Evolutionary conservation across 495 filamentous ascomycete species (phyloP).

Genomic region (Penicillium silybi): DNA sequence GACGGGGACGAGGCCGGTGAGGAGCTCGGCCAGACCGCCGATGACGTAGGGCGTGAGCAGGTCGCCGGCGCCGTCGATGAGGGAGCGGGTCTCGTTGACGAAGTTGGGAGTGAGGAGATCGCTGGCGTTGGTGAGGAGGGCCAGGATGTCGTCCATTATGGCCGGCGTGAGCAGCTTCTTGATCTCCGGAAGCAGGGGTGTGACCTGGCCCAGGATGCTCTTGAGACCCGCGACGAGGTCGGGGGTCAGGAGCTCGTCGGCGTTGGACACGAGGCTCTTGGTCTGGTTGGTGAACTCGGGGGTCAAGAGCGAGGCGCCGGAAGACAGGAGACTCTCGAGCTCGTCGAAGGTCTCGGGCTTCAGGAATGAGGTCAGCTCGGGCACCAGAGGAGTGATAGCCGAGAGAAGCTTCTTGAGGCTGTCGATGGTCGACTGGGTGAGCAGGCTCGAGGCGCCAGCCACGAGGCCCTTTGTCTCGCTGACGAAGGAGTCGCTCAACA

Average conservation of each 20-base stretch:
- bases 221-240: conserved; percentile 35
- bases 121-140: conserved; percentile 38
- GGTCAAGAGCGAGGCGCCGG: conserved; percentile 31
- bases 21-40: conserved; percentile 26
- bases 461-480: conserved; percentile 38
- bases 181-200: conserved; percentile 29
- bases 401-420: conserved; percentile 18
- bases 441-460: conserved; percentile 4
- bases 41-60: conserved; percentile 32
- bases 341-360: conserved; percentile 26
- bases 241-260: conserved; percentile 36
- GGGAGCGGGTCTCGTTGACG: conserved; percentile 39
- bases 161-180: conserved; percentile 30
- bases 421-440: conserved; percentile 4
- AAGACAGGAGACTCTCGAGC: conserved; percentile 30
- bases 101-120: conserved; percentile 33
- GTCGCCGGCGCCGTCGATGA: conserved; percentile 37
- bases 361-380: conserved; percentile 26
- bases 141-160: conserved; percentile 30
- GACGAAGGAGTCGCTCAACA: conserved; percentile 38
- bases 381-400: conserved; percentile 26
- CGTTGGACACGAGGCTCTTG: conserved; percentile 13
- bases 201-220: conserved; percentile 30
- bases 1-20: conserved; percentile 30
- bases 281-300: conserved; percentile 29